These are phyloP conservation scores for Acer negundo DNA, from an alignment of 345 rosid species.

Conservation along the genomic window DNA sequence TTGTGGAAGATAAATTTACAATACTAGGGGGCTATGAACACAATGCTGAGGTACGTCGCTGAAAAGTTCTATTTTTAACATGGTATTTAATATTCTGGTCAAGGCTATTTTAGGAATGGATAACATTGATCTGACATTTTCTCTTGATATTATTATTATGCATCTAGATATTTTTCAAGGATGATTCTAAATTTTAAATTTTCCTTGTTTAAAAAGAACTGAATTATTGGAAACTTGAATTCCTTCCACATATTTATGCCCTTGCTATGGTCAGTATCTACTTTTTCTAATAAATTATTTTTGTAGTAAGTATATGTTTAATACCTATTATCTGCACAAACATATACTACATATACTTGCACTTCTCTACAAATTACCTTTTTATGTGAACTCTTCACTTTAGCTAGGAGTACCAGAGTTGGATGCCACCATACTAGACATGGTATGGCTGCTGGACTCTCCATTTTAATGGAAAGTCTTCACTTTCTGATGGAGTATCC, in stretches of 20 bases:
- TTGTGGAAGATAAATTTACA: constrained; percentile 90
- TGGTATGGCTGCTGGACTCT: background rate
- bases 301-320: background rate
- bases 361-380: background rate
- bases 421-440: background rate
- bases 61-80: background rate
- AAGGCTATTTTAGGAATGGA: background rate
- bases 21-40: constrained; percentile 69
- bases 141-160: background rate
- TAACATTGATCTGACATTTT: background rate
- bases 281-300: background rate
- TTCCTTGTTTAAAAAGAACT: background rate
- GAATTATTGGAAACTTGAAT: background rate
- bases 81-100: constrained; percentile 1
- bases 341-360: background rate
- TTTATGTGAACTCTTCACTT: background rate
- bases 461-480: background rate
- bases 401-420: background rate
- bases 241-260: background rate
- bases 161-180: background rate
- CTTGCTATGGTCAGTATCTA: background rate
- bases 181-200: background rate
- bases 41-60: constrained; percentile 75
- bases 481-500: background rate
- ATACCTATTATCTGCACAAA: background rate